Evolutionary conservation across 805 yeast genomes (phyloP).

Genomic region (Wilhelminamyces savonicus): DNA sequence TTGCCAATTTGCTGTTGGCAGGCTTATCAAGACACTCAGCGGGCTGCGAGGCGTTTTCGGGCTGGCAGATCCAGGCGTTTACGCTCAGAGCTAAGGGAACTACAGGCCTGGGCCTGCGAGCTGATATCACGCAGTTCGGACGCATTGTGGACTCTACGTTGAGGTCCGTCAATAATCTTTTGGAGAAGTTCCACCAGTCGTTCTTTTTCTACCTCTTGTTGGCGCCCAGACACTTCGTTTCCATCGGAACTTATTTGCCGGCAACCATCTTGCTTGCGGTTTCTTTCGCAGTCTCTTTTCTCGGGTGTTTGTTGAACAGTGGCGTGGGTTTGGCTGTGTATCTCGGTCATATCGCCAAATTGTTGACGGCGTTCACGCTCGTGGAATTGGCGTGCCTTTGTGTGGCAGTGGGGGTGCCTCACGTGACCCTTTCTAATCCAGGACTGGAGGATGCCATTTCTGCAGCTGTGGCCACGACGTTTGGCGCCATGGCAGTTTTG

Average conservation of each 20-base stretch:
- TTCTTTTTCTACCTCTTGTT: constrained; percentile 86
- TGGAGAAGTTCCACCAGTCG: constrained; percentile 96
- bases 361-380: constrained; percentile 21
- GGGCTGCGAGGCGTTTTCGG: constrained; percentile 82
- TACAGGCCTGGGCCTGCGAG: constrained; percentile 41
- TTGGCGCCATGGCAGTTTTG: constrained; percentile 4
- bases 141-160: constrained; percentile 82
- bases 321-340: constrained; percentile 20
- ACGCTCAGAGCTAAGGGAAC: constrained; percentile 67
- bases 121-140: constrained; percentile 88
- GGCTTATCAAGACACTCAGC: constrained; percentile 53
- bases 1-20: constrained; percentile 61
- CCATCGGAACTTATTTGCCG: constrained; percentile 91
- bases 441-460: no score
- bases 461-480: constrained; percentile 2
- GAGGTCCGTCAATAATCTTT: constrained; percentile 82
- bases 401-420: constrained; percentile 21
- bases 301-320: constrained; percentile 47
- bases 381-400: constrained; percentile 19
- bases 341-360: constrained; percentile 14
- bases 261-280: constrained; percentile 69
- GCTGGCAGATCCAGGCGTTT: constrained; percentile 92
- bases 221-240: constrained; percentile 74
- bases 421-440: no score
- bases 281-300: constrained; percentile 62